Conservation (phyloP, 495 filamentous ascomycete genomes). For the Elasticomyces elasticus region DNA sequence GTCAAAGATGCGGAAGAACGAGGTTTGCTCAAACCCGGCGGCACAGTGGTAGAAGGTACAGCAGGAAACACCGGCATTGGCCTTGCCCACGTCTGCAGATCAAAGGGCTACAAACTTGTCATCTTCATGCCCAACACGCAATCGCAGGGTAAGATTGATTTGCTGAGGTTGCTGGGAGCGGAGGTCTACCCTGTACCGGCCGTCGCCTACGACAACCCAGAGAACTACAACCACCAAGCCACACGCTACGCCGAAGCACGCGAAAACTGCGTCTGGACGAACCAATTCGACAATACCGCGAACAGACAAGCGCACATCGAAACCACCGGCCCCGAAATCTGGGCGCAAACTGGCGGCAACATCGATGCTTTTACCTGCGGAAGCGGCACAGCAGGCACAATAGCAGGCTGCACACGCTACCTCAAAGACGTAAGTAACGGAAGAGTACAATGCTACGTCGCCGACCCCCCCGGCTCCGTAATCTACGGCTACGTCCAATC, state of each 20-base stretch:
- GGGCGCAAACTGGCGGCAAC: conserved; percentile 80
- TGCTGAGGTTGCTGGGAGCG: conserved; percentile 83
- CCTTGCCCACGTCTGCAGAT: conserved; percentile 89
- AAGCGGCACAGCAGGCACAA: conserved; percentile 84
- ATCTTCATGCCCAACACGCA: conserved; percentile 99
- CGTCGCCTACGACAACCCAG: conserved; percentile 88
- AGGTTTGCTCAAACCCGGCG: conserved; percentile 69
- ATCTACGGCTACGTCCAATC: conserved; percentile 84
- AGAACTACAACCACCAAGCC: conserved; percentile 98
- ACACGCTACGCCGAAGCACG: conserved; percentile 71
- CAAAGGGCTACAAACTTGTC: conserved; percentile 84
- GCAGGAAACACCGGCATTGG: conserved; percentile 98
- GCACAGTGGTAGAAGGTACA: conserved; percentile 92
- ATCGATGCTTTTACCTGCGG: conserved; percentile 92
- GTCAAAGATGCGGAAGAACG: conserved; percentile 87
- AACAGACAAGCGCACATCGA: conserved; percentile 92
- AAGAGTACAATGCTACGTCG: conserved; percentile 77
- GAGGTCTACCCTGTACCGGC: conserved; percentile 97
- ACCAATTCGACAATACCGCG: conserved; percentile 95
- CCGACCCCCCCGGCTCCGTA: conserved; percentile 86
- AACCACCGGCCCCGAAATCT: conserved; percentile 94
- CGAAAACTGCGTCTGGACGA: conserved; percentile 94
- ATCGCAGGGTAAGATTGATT: conserved; percentile 93
- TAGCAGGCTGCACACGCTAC: conserved; percentile 83
- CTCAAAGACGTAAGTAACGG: conserved; percentile 76